Evolutionary conservation across 805 yeast species (phyloP).

Genomic region (Cyberlindnera maclurae): DNA sequence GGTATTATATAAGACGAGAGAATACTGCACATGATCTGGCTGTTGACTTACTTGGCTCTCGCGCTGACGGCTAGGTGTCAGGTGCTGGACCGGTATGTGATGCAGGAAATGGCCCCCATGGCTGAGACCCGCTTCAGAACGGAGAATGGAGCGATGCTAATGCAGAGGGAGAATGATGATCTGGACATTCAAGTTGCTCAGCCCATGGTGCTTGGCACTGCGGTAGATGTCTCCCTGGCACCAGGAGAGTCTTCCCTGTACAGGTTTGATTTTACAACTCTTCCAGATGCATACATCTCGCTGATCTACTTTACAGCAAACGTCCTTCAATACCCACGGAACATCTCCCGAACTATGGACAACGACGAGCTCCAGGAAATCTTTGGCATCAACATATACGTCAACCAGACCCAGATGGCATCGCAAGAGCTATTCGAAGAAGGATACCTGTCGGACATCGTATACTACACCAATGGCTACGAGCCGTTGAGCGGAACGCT

Average conservation of each 20-base stretch:
- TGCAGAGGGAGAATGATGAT: background rate
- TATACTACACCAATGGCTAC: slow-evolving; percentile 8
- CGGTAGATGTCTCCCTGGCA: slow-evolving; percentile 2
- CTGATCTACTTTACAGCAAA: slow-evolving; percentile 10
- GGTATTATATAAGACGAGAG: too few species aligned
- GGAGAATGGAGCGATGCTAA: too few species aligned
- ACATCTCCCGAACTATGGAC: background rate
- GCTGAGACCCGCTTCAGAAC: too few species aligned
- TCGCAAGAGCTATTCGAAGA: slow-evolving; percentile 7
- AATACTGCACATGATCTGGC: too few species aligned
- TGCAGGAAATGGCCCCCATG: too few species aligned
- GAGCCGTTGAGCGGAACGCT: slow-evolving; percentile 2
- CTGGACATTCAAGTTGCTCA: background rate
- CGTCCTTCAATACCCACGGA: slow-evolving; percentile 8
- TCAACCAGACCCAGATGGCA: slow-evolving; percentile 6
- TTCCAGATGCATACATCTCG: slow-evolving; percentile 1
- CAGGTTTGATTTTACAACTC: slow-evolving; percentile 14
- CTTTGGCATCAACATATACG: slow-evolving; percentile 10
- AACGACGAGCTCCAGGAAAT: slow-evolving; percentile 2
- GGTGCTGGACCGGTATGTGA: too few species aligned
- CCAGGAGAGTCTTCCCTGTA: slow-evolving; percentile 13
- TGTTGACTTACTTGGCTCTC: too few species aligned
- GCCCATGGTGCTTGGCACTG: background rate
- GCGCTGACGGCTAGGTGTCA: too few species aligned
- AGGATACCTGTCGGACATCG: slow-evolving; percentile 11